These are phyloP conservation scores for Sclerotinia subarctica DNA, from an alignment of 2,329 filamentous ascomycete species.

Conservation along the genomic window DNA sequence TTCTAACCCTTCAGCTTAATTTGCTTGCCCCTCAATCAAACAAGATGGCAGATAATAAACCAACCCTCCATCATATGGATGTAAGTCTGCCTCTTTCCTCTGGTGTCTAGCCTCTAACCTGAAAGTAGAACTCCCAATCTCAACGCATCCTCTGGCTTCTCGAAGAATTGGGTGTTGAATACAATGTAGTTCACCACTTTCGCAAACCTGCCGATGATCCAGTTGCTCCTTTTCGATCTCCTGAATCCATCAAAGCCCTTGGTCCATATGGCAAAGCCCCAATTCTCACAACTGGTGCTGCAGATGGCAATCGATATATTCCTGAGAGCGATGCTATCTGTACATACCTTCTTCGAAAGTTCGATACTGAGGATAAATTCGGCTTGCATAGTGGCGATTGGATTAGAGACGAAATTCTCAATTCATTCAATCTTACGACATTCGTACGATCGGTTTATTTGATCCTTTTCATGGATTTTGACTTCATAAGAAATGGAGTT, in stretches of 20 bases:
- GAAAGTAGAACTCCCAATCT: conserved; percentile 57
- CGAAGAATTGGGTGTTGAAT: conserved; percentile 67
- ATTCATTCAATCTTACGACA: conserved; percentile 29
- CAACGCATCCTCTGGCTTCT: conserved; percentile 67
- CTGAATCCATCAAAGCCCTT: conserved; percentile 64
- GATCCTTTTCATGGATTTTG: conserved; percentile 32
- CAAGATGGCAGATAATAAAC: conserved; percentile 25
- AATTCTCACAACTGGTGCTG: conserved; percentile 48
- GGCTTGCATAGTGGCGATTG: conserved; percentile 32
- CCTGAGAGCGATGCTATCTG: conserved; percentile 36
- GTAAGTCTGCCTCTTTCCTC: conserved; percentile 19
- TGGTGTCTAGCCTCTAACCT: background rate
- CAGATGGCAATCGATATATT: conserved; percentile 29
- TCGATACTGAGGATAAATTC: conserved; percentile 37
- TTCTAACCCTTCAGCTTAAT: background rate
- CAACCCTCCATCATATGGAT: conserved; percentile 33
- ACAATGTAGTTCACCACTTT: conserved; percentile 71
- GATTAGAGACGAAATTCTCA: conserved; percentile 37
- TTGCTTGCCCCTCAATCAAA: background rate
- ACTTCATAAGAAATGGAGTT: conserved; percentile 20
- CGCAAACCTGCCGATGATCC: conserved; percentile 53
- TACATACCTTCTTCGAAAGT: conserved; percentile 38
- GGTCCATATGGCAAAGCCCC: conserved; percentile 86
- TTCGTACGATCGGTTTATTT: conserved; percentile 26
- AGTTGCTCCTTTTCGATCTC: conserved; percentile 52